Evolutionary conservation across 768 basidiomycete species (phyloP), one percentile per base, ranked within the genome.

Genomic region (Steccherinum ochraceum): DNA sequence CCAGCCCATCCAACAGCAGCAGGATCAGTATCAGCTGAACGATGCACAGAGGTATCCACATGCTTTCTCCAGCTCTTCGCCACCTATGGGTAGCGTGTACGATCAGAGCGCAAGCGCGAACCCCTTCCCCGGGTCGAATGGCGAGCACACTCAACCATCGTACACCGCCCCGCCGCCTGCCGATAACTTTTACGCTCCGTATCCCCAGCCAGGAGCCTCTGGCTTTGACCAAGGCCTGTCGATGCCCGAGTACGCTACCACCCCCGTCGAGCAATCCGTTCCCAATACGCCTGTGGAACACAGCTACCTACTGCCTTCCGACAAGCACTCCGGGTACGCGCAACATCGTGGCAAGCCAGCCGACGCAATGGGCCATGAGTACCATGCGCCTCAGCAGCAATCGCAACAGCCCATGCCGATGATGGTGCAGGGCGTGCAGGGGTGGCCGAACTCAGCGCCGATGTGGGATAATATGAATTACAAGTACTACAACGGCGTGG

Each of bases 361-460:
- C 42, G 35, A 26, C 27, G 3, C 39, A 48, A 48, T 53, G 50
- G 27, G 40, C 21, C 45, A 52, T 39, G 50, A 52, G 51, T 56
- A 58, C 27, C 54, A 52, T 21, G 51, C 54, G n/a, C 53, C 47
- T 19, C 53, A 48, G 35, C 48, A 46, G 23, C 45, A 46, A 42
- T 51, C 50, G 46, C 45, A 45, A 39, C 26, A 51, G 50, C 13
- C 30, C 4, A 43, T 51, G 51, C 23, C 48, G 48, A 54, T 47
- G 48, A 48, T 46, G 23, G 54, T 55, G 30, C 54, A 55, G 30
- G 46, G 46, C 21, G 21, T n/a, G 16, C 51, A 46, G 53, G 30
- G 30, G 30, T 35, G 30, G 30, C 30, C 30, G 30, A 16, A 10
- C 50, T 7, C 50, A 55, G 25, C 25, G 40, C 46, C 20, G 20